Conservation (phyloP, 306 rosid genomes). For the Spatholobus suberectus region DNA sequence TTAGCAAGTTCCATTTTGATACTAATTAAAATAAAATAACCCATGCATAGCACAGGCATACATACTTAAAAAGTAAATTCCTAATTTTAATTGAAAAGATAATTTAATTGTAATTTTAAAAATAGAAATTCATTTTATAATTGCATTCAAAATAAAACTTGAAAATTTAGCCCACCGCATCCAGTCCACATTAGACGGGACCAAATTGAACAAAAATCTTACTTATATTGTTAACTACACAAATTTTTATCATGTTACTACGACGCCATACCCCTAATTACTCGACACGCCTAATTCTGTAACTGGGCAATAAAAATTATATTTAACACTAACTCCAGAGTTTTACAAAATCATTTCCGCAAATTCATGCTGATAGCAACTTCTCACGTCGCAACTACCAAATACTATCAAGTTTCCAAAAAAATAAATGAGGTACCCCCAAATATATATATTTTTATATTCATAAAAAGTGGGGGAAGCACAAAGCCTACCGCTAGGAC, state of each 20-base stretch:
- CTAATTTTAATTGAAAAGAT: no score
- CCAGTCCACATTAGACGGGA: background rate
- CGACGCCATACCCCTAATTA: background rate
- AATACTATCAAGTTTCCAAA: constrained; percentile 17
- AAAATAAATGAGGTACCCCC: constrained; percentile 31
- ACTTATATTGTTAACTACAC: no score
- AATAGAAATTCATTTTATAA: no score
- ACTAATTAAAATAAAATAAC: no score
- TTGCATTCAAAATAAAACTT: no score
- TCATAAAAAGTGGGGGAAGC: constrained; percentile 49
- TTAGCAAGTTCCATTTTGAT: no score
- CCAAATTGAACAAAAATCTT: background rate
- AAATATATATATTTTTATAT: constrained; percentile 30
- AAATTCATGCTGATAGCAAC: constrained; percentile 29
- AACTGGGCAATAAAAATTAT: background rate
- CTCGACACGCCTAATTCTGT: background rate
- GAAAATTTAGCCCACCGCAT: no score
- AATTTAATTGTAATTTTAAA: no score
- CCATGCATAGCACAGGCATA: no score
- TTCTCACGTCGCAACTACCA: constrained; percentile 26
- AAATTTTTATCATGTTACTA: background rate
- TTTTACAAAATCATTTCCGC: constrained; percentile 38
- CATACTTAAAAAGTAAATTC: no score
- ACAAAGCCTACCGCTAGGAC: constrained; percentile 43
- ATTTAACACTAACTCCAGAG: constrained; percentile 11